Conservation (phyloP, 257 asterid species). For the Solanum arcanum region DNA sequence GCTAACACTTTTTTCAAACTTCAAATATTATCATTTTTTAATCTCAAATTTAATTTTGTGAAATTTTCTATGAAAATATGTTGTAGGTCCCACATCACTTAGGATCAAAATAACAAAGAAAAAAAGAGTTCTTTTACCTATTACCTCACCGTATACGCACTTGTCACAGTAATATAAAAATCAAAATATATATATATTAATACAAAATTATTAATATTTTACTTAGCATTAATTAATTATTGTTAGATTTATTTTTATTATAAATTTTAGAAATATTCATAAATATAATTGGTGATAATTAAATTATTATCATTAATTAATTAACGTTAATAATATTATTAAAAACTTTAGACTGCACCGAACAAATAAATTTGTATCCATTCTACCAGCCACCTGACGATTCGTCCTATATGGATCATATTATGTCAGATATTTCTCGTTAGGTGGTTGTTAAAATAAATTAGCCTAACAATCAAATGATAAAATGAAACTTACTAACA, state of each 20-base stretch:
- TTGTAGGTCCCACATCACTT: background rate
- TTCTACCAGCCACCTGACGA: background rate
- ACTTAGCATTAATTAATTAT: too few relatives aligned
- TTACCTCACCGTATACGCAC: background rate
- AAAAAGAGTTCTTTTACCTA: background rate
- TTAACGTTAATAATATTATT: background rate
- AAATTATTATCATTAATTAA: too few relatives aligned
- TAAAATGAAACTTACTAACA: background rate
- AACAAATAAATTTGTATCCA: background rate
- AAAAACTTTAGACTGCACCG: background rate
- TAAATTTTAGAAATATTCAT: too few relatives aligned
- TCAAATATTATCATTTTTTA: background rate
- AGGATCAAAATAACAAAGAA: background rate
- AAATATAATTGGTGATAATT: too few relatives aligned
- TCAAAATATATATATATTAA: too few relatives aligned
- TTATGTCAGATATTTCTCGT: background rate
- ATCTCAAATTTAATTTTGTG: background rate
- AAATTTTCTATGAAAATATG: background rate
- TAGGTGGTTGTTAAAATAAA: background rate
- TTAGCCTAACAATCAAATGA: background rate
- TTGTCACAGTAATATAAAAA: too few relatives aligned
- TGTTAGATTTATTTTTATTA: too few relatives aligned
- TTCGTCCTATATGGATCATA: background rate
- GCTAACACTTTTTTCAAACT: background rate
- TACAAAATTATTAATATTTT: too few relatives aligned